Evolutionary conservation across 306 rosid species (phyloP).

Genomic region (Malus domestica): ASM211411v1 NC_041789.1:30054001-30054500

Average conservation of each 20-base stretch:
- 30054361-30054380: not conserved
- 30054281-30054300: slow-evolving; percentile 15
- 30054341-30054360: not conserved
- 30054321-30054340: slow-evolving; percentile 3
- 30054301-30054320: not conserved
- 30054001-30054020: too few species aligned
- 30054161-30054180: too few species aligned
- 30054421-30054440: slow-evolving; percentile 7
- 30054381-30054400: slow-evolving; percentile 21
- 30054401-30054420: slow-evolving; percentile 4
- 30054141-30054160: too few species aligned
- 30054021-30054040: too few species aligned
- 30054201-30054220: too few species aligned
- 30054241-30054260: not conserved
- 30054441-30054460: not conserved
- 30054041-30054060: too few species aligned
- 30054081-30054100: too few species aligned
- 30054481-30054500: slow-evolving; percentile 22
- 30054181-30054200: too few species aligned
- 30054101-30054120: too few species aligned
- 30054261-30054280: not conserved
- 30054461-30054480: slow-evolving; percentile 15
- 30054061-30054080: too few species aligned
- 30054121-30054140: too few species aligned
- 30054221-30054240: too few species aligned